A percentile compares a stretch with the other conserved stretches of the same genome.
phyloP scores from a whole-genome alignment of 2,329 filamentous ascomycete species.

The Chalara sp. region DNA sequence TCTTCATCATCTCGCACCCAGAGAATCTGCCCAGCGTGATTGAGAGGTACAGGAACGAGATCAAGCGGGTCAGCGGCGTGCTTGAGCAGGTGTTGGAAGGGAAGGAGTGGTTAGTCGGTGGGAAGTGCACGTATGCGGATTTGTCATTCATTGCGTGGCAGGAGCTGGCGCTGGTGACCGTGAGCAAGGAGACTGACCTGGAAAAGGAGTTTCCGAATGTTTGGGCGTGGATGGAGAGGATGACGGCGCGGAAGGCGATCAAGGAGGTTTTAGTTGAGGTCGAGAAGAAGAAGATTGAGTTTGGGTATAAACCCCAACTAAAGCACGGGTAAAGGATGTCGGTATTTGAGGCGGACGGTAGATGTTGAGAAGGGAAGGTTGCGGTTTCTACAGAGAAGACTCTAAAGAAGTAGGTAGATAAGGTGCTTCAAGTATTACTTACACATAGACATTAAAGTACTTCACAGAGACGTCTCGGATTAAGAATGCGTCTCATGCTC shows the following conservation, averaged over 20 bases:
- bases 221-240: slow-evolving; percentile 12
- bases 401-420: too few relatives aligned
- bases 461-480: too few relatives aligned
- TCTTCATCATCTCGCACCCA: slow-evolving; percentile 26
- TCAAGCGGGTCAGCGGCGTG: slow-evolving; percentile 28
- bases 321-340: too few relatives aligned
- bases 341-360: too few relatives aligned
- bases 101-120: slow-evolving; percentile 31
- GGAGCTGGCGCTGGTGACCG: not conserved
- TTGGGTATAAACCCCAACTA: too few relatives aligned
- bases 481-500: too few relatives aligned
- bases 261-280: slow-evolving; percentile 1
- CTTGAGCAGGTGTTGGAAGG: slow-evolving; percentile 32
- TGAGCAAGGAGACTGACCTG: slow-evolving; percentile 5
- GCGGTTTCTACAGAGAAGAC: too few relatives aligned
- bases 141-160: slow-evolving; percentile 14
- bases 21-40: slow-evolving; percentile 36
- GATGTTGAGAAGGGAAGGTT: too few relatives aligned
- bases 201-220: slow-evolving; percentile 10
- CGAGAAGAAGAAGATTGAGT: too few relatives aligned
- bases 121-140: slow-evolving; percentile 34
- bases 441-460: too few relatives aligned
- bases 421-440: too few relatives aligned
- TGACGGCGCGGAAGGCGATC: slow-evolving; percentile 5
- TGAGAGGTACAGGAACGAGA: slow-evolving; percentile 38